phyloP scores from a whole-genome alignment of 768 basidiomycete genomes.

The Calocera cornea region DNA sequence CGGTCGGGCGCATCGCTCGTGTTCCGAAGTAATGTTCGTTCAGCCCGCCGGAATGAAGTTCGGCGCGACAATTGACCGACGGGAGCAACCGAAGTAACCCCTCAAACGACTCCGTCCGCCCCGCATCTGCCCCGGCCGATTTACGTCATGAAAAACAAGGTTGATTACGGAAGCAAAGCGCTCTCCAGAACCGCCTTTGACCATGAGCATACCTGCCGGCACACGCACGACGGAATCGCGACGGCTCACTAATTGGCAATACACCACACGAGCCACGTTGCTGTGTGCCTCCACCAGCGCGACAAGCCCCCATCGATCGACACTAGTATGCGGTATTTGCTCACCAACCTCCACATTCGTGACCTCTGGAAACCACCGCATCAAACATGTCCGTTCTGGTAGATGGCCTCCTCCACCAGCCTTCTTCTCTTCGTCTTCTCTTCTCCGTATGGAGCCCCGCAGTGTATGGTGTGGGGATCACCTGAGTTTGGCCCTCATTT shows the following conservation, averaged over 20 bases:
- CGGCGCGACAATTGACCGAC: not conserved
- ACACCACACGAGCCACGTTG: not conserved
- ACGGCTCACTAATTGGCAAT: too few species aligned
- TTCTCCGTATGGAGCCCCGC: not conserved
- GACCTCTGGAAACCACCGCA: not conserved
- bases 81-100: not conserved
- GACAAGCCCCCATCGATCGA: not conserved
- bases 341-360: not conserved
- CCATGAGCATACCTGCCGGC: not conserved
- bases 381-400: not conserved
- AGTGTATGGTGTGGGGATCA: not conserved
- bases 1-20: not conserved
- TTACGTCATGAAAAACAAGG: not conserved
- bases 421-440: not conserved
- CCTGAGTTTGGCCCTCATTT: not conserved
- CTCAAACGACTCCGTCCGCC: not conserved
- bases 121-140: not conserved
- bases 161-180: not conserved
- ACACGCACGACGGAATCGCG: too few species aligned
- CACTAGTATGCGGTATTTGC: not conserved
- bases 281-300: not conserved
- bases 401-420: not conserved
- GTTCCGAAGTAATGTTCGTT: not conserved
- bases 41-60: not conserved
- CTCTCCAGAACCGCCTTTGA: not conserved